Evolutionary conservation across 163 green algal species (phyloP).

Genomic region (Scenedesmus sp.): DNA sequence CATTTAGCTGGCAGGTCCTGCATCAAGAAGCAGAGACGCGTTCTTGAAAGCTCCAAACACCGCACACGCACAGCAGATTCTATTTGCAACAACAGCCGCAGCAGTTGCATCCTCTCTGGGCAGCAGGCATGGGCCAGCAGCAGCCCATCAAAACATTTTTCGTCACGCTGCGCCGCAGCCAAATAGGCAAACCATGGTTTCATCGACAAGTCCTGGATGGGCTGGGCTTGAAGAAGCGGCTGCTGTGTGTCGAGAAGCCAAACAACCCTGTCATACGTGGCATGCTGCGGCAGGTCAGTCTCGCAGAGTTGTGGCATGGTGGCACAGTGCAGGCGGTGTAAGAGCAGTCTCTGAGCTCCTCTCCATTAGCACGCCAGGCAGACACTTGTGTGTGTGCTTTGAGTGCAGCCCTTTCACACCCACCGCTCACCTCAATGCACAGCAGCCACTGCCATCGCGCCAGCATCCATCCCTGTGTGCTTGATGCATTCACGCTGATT

Average conservation of each 20-base stretch:
- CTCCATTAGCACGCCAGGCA: not conserved
- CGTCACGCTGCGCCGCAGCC: conserved; percentile 67
- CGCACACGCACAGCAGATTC: no score
- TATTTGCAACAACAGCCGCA: not conserved
- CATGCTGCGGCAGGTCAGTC: conserved; percentile 66
- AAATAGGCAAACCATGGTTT: conserved; percentile 66
- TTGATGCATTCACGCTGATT: not conserved
- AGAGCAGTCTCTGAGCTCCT: not conserved
- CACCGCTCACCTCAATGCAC: not conserved
- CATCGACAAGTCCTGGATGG: conserved; percentile 62
- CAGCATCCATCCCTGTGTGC: not conserved
- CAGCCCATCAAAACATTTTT: conserved; percentile 63
- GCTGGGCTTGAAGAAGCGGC: conserved; percentile 60
- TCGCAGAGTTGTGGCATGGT: not conserved
- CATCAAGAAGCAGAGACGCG: no score
- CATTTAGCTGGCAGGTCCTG: not conserved
- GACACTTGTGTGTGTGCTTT: not conserved
- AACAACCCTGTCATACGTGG: conserved; percentile 69
- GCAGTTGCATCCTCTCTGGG: not conserved
- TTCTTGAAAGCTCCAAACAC: no score
- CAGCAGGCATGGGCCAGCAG: conserved; percentile 45
- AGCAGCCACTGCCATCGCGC: not conserved
- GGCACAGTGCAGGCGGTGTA: not conserved
- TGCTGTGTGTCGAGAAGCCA: conserved; percentile 70
- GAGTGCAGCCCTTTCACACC: not conserved